A percentile compares a stretch with the other conserved stretches of the same genome.
These are phyloP conservation scores for Candida insectalens DNA, from an alignment of 805 yeast species.

Conservation along the genomic window DNA sequence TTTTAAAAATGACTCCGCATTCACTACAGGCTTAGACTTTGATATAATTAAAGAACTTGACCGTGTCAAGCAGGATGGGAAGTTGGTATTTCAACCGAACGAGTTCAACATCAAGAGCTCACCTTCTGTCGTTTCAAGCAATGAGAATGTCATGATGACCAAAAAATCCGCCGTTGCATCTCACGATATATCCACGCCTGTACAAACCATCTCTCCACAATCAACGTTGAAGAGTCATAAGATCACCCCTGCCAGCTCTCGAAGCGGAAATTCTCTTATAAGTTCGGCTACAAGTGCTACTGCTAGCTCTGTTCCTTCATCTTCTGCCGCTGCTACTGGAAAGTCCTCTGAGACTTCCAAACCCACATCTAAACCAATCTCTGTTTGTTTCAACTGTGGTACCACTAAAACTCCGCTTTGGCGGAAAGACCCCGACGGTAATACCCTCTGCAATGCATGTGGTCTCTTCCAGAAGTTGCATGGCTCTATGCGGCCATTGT, in stretches of 20 bases:
- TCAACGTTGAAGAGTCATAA: not conserved
- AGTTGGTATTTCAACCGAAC: constrained; percentile 6
- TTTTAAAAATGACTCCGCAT: constrained; percentile 15
- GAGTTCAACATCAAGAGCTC: constrained; percentile 13
- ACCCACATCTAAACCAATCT: constrained; percentile 7
- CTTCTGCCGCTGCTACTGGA: not conserved
- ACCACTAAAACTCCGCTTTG: constrained; percentile 54
- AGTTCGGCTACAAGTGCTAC: not conserved
- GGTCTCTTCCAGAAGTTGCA: constrained; percentile 52
- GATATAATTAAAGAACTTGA: constrained; percentile 13
- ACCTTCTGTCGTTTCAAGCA: constrained; percentile 16
- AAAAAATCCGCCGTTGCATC: not conserved
- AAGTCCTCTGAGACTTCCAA: not conserved
- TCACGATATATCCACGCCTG: not conserved
- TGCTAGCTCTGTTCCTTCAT: not conserved
- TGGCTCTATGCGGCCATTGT: constrained; percentile 52
- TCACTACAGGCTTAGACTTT: constrained; percentile 14
- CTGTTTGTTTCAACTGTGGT: constrained; percentile 48
- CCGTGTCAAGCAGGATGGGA: not conserved
- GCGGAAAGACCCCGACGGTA: constrained; percentile 51
- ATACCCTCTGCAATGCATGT: constrained; percentile 56
- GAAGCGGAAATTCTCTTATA: too few species aligned
- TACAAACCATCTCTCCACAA: not conserved
- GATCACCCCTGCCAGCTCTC: not conserved
- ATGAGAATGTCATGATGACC: constrained; percentile 10